These are phyloP conservation scores for Colletotrichum tabaci DNA, from an alignment of 2,329 filamentous ascomycete genomes.

Conservation along the genomic window DNA sequence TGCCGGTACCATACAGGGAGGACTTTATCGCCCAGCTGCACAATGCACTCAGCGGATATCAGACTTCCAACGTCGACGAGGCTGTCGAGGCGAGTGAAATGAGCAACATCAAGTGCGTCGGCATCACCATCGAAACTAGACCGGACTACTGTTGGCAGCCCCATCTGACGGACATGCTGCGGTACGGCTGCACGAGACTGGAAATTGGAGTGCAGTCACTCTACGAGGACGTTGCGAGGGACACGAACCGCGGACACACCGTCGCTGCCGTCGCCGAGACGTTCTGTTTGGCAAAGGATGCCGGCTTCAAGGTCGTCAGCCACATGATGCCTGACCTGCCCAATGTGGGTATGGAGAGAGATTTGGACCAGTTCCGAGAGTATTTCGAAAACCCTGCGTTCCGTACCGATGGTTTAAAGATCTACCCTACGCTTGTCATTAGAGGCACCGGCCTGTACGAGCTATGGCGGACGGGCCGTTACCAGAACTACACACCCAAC, in stretches of 20 bases:
- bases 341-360: conserved; percentile 98
- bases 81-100: conserved; percentile 94
- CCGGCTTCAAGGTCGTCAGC: conserved; percentile 98
- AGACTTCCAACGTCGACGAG: conserved; percentile 94
- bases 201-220: conserved; percentile 97
- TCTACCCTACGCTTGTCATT: conserved; percentile 97
- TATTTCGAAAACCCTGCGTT: conserved; percentile 98
- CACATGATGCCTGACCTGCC: conserved; percentile 99
- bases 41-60: conserved; percentile 96
- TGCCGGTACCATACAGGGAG: conserved; percentile 89
- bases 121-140: conserved; percentile 97
- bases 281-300: conserved; percentile 96
- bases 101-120: conserved; percentile 97
- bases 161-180: conserved; percentile 95
- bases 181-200: conserved; percentile 96
- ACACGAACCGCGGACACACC: conserved; percentile 97
- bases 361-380: conserved; percentile 95
- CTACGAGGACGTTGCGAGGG: conserved; percentile 98
- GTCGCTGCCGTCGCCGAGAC: conserved; percentile 96
- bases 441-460: conserved; percentile 97
- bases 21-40: conserved; percentile 96
- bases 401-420: conserved; percentile 96
- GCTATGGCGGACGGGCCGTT: conserved; percentile 95
- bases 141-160: conserved; percentile 97
- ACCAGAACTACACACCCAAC: conserved; percentile 99